A percentile compares a stretch with the other conserved stretches of the same genome.
phyloP scores from a whole-genome alignment of 2,329 filamentous ascomycete species.

The Paecilomyces niveus region DNA sequence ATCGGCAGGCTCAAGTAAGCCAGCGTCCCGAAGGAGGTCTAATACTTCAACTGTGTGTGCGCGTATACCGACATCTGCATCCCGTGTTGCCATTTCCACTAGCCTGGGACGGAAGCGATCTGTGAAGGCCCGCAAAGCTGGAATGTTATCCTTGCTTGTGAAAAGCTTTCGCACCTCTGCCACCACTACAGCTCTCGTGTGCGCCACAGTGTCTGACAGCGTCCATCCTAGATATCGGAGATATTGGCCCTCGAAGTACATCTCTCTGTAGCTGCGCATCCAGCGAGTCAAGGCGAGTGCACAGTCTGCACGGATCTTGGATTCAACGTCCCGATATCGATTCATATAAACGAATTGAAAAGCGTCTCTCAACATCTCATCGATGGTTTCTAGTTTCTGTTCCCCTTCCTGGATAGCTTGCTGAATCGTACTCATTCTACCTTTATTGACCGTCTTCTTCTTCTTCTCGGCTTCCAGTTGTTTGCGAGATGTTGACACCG shows the following conservation, averaged over 20 bases:
- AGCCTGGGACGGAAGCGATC: slow-evolving; percentile 81
- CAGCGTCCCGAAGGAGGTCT: slow-evolving; percentile 72
- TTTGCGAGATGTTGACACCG: slow-evolving; percentile 67
- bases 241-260: slow-evolving; percentile 86
- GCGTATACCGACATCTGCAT: slow-evolving; percentile 74
- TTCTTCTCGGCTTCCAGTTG: slow-evolving; percentile 74
- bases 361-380: slow-evolving; percentile 70
- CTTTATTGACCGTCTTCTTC: slow-evolving; percentile 66
- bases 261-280: slow-evolving; percentile 76
- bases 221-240: slow-evolving; percentile 94
- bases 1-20: slow-evolving; percentile 83
- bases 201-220: slow-evolving; percentile 69
- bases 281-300: slow-evolving; percentile 79
- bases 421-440: slow-evolving; percentile 66
- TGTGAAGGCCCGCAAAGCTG: slow-evolving; percentile 76
- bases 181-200: slow-evolving; percentile 77
- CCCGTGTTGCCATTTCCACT: slow-evolving; percentile 85
- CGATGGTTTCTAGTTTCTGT: slow-evolving; percentile 61
- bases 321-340: slow-evolving; percentile 88
- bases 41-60: slow-evolving; percentile 74
- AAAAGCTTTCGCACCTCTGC: slow-evolving; percentile 76
- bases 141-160: slow-evolving; percentile 69
- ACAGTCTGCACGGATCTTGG: slow-evolving; percentile 81
- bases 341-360: slow-evolving; percentile 94
- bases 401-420: slow-evolving; percentile 64